Evolutionary conservation across 1,284 basidiomycete species (phyloP).

Genomic region (Anthracocystis walkeri): DNA sequence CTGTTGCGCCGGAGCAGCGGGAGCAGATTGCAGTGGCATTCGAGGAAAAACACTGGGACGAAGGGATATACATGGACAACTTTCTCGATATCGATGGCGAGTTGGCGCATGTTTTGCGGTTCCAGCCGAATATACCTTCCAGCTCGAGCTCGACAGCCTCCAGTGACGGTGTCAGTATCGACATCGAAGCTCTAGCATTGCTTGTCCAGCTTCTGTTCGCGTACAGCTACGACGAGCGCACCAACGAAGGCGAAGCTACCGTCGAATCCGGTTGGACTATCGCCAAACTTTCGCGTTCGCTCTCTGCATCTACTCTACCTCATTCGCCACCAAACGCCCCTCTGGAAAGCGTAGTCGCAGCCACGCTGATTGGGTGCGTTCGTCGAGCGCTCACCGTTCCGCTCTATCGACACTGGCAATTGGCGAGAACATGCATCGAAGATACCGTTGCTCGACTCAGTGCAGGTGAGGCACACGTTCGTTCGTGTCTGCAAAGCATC

Average conservation of each 20-base stretch:
- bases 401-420: constrained; percentile 47
- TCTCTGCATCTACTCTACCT: constrained; percentile 17
- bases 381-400: constrained; percentile 31
- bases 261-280: constrained; percentile 54
- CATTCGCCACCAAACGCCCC: not conserved
- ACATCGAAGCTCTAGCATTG: constrained; percentile 24
- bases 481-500: constrained; percentile 15
- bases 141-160: not conserved
- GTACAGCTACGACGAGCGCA: constrained; percentile 43
- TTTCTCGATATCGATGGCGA: constrained; percentile 43
- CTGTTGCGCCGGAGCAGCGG: constrained; percentile 15
- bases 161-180: not conserved
- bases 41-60: constrained; percentile 45
- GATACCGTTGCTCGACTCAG: constrained; percentile 17
- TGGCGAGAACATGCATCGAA: constrained; percentile 24
- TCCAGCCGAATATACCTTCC: constrained; percentile 7
- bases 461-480: constrained; percentile 19
- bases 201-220: constrained; percentile 38
- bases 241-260: constrained; percentile 45
- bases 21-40: constrained; percentile 13
- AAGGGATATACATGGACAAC: constrained; percentile 52
- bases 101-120: constrained; percentile 20
- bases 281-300: constrained; percentile 34
- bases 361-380: constrained; percentile 24
- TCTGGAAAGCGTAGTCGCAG: constrained; percentile 7